These are phyloP conservation scores for Daldinia childiae DNA, from an alignment of 495 filamentous ascomycete genomes.

Conservation along the genomic window DNA sequence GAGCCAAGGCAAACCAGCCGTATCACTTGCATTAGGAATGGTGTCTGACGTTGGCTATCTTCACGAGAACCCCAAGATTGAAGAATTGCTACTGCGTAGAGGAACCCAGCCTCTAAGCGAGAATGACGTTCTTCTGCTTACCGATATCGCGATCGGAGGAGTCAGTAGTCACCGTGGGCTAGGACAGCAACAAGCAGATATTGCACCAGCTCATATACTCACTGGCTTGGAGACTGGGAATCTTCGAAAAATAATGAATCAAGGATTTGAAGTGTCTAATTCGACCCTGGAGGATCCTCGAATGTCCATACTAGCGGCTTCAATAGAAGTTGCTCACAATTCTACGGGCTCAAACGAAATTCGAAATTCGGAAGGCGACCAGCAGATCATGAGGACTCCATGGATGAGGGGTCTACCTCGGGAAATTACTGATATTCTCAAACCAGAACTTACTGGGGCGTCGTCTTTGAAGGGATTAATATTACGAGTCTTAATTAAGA, in stretches of 20 bases:
- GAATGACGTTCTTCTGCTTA: neutral
- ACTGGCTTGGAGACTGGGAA: neutral
- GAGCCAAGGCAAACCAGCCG: conserved; percentile 31
- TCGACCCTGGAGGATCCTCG: neutral
- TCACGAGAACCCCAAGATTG: conserved; percentile 47
- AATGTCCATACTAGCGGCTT: neutral
- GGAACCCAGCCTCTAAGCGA: conserved; percentile 36
- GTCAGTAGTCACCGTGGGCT: neutral
- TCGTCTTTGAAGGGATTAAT: neutral
- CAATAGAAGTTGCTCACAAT: neutral
- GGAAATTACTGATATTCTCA: neutral
- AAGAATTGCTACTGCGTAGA: conserved; percentile 39
- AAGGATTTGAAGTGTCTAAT: neutral
- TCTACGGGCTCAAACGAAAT: neutral
- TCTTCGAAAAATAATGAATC: neutral
- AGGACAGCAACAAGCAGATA: neutral
- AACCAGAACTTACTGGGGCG: neutral
- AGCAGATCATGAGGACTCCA: neutral
- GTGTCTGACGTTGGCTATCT: conserved; percentile 43
- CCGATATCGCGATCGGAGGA: neutral
- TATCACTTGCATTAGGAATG: conserved; percentile 40
- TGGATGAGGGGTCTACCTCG: conserved; percentile 1
- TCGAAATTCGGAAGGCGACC: neutral
- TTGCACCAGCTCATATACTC: neutral
- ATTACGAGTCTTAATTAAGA: neutral